These are phyloP conservation scores for Hebeloma cylindrosporum DNA, from an alignment of 768 basidiomycete species.

Conservation along the genomic window DNA sequence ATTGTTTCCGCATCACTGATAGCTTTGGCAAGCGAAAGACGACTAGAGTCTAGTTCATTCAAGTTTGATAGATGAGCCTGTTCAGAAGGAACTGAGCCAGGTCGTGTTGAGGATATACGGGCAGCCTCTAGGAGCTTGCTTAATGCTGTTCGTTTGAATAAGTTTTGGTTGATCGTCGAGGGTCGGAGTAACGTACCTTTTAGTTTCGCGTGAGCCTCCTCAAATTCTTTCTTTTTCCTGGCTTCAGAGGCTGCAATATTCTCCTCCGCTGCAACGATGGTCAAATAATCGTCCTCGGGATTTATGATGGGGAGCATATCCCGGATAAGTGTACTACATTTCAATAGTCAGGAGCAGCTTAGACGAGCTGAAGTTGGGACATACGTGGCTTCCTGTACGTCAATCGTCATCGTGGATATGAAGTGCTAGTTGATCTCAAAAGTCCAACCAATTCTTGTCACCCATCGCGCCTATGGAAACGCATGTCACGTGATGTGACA, in stretches of 20 bases:
- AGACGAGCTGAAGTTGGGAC: slow-evolving; percentile 7
- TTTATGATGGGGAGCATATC: slow-evolving; percentile 75
- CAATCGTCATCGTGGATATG: slow-evolving; percentile 31
- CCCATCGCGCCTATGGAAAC: too few species aligned
- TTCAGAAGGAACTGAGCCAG: slow-evolving; percentile 65
- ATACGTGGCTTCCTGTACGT: slow-evolving; percentile 49
- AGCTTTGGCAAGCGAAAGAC: slow-evolving; percentile 68
- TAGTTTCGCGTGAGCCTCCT: slow-evolving; percentile 62
- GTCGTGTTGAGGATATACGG: slow-evolving; percentile 67
- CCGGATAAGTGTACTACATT: slow-evolving; percentile 44
- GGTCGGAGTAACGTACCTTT: slow-evolving; percentile 46
- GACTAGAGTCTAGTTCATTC: slow-evolving; percentile 63
- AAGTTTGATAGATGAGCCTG: slow-evolving; percentile 58
- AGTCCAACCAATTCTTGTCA: too few species aligned
- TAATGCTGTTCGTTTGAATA: slow-evolving; percentile 46
- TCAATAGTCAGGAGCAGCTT: not conserved
- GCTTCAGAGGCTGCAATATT: slow-evolving; percentile 59
- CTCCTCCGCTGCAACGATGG: slow-evolving; percentile 73
- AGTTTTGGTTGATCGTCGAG: too few species aligned
- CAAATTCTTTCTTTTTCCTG: slow-evolving; percentile 62
- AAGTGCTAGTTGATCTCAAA: not conserved
- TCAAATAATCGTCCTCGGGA: slow-evolving; percentile 76
- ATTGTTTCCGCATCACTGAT: slow-evolving; percentile 71
- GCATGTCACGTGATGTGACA: too few species aligned
- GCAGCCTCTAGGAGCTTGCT: slow-evolving; percentile 66